Evolutionary conservation across 2,329 filamentous ascomycete genomes (phyloP).

Genomic region (Cytospora chrysosperma): DNA sequence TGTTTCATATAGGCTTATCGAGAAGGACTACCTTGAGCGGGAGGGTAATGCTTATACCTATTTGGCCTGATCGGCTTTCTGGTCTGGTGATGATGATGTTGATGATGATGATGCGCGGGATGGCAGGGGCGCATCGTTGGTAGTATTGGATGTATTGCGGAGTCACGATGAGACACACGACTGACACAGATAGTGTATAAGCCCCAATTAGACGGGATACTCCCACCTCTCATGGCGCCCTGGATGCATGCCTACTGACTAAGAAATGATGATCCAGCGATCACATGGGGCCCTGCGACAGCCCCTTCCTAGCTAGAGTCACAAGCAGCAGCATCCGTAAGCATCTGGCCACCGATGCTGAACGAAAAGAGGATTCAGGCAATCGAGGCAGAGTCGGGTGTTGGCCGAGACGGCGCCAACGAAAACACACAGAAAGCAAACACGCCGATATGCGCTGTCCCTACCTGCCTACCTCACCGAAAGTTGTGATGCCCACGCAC

Average conservation of each 20-base stretch:
- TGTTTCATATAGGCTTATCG: conserved; percentile 64
- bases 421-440: too few species aligned
- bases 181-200: background rate
- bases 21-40: conserved; percentile 90
- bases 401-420: too few species aligned
- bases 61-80: conserved; percentile 52
- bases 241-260: too few species aligned
- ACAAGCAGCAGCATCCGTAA: background rate
- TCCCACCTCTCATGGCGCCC: background rate
- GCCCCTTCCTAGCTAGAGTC: too few species aligned
- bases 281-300: background rate
- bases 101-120: background rate
- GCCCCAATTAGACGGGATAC: background rate
- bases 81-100: background rate
- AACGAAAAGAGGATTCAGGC: too few species aligned
- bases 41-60: conserved; percentile 71
- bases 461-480: too few species aligned
- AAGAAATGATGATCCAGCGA: background rate
- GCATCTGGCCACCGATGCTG: background rate
- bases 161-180: conserved; percentile 6
- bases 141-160: background rate
- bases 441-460: too few species aligned
- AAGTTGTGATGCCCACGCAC: too few species aligned
- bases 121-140: conserved; percentile 2
- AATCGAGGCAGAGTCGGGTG: too few species aligned